Conservation (phyloP, 2,329 filamentous ascomycete species). For the Fonsecaea monophora region DNA sequence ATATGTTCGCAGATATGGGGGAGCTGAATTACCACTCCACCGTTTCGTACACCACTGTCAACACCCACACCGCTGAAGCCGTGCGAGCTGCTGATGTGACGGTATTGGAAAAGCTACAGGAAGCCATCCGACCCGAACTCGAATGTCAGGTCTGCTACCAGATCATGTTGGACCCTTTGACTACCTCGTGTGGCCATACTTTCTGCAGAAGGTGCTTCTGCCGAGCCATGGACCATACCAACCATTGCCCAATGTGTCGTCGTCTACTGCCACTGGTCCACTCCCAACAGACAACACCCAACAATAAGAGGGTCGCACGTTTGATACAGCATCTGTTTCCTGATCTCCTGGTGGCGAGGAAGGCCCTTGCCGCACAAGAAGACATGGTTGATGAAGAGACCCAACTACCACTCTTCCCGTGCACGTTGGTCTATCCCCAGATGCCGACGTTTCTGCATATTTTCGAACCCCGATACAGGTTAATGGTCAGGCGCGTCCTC, state of each 20-base stretch:
- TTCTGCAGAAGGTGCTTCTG: conserved; percentile 83
- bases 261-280: conserved; percentile 64
- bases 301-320: conserved; percentile 68
- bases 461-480: conserved; percentile 88
- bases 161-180: conserved; percentile 80
- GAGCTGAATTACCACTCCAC: conserved; percentile 64
- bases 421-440: conserved; percentile 78
- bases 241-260: conserved; percentile 81
- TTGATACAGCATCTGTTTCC: conserved; percentile 74
- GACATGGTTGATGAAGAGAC: conserved; percentile 61
- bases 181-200: conserved; percentile 86
- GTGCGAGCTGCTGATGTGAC: conserved; percentile 54
- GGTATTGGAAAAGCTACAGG: conserved; percentile 65
- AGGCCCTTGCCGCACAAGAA: conserved; percentile 64
- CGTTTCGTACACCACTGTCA: conserved; percentile 55
- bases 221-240: conserved; percentile 76
- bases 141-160: conserved; percentile 91
- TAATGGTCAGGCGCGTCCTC: conserved; percentile 84
- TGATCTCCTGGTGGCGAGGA: conserved; percentile 65
- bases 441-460: conserved; percentile 88
- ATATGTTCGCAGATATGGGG: conserved; percentile 68
- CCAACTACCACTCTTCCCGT: conserved; percentile 77
- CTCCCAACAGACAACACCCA: conserved; percentile 57
- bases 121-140: conserved; percentile 70
- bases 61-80: conserved; percentile 31